These are phyloP conservation scores for Macaranga tanarius DNA, from an alignment of 441 rosid genomes.

Conservation along the genomic window DNA sequence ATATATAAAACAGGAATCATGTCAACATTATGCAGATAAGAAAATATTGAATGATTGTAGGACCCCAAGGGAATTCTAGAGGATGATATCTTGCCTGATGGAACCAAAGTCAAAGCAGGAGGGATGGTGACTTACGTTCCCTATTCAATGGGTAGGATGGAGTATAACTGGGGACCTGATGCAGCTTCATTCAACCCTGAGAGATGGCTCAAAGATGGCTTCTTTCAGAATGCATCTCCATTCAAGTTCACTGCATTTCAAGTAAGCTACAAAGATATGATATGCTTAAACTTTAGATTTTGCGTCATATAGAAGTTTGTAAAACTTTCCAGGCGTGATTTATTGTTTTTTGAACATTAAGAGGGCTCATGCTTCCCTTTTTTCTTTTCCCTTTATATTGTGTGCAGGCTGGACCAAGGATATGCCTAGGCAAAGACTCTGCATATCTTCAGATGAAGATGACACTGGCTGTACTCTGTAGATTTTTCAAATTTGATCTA, in stretches of 20 bases:
- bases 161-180: conserved; percentile 88
- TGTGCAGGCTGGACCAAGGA: conserved; percentile 85
- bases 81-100: conserved; percentile 85
- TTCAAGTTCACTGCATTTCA: conserved; percentile 96
- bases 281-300: not conserved
- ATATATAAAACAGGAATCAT: not conserved
- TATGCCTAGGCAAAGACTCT: conserved; percentile 94
- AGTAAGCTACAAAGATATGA: conserved; percentile 33
- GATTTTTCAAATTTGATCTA: conserved; percentile 72
- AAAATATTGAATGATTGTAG: conserved; percentile 32
- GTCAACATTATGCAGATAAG: not conserved
- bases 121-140: conserved; percentile 95
- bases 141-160: conserved; percentile 96
- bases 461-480: conserved; percentile 78
- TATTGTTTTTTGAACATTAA: not conserved
- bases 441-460: conserved; percentile 98
- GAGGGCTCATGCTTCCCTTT: conserved; percentile 17
- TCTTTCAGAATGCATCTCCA: conserved; percentile 83
- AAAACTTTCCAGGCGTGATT: not conserved
- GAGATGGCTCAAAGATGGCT: conserved; percentile 89
- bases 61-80: conserved; percentile 84
- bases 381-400: conserved; percentile 20
- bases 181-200: conserved; percentile 81
- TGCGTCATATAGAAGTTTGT: not conserved
- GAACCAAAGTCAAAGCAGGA: conserved; percentile 90